Evolutionary conservation across 306 rosid genomes (phyloP), one percentile per base, ranked within the genome.

Genomic region (Vigna nakashimae): DNA sequence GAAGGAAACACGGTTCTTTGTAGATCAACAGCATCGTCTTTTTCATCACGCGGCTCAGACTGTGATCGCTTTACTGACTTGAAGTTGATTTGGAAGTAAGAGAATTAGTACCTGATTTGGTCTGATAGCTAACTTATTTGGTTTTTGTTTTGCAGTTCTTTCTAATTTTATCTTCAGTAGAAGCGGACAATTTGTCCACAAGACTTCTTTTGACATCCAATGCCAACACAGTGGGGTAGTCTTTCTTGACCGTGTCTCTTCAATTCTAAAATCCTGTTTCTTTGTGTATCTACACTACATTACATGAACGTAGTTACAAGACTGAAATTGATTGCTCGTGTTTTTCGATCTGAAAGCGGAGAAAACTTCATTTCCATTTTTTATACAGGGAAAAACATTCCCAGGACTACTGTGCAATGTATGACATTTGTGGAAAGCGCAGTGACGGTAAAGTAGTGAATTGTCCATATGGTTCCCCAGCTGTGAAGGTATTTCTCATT

Each of bases 401-500:
- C 0, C 90, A 82, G 86, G 90, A 76, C 34, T 89, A 91, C 17
- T 95, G 99, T 78, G 84, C 93, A n/a, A 95, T 92, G 98, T 89
- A 88, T 84, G 93, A 76, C 69, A 87, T 91, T 48, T 95, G 99
- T 85, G 99, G 98, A 75, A 83, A 83, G 77, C 94, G 97, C 55
- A 71, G 81, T 7, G 98, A 95, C 78, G 96, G 93, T 69, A 95
- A 95, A 87, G 82, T 87, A 68, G 28, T 95, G 79, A 95, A 95
- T 77, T 95, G 98, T 76, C 97, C 98, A 11, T 79, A 4, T 73
- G 89, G 95, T 75, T 69, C 89, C 71, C 93, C 93, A 3, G 84
- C 98, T 46, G 84, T 95, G 56, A 87, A 92, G 98, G 98, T 94
- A 91, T 71, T 36, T 65, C 65, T 75, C 17, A 7, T 72, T 40